Conservation (phyloP, 805 yeast genomes). For the Cyberlindnera maritima region DNA sequence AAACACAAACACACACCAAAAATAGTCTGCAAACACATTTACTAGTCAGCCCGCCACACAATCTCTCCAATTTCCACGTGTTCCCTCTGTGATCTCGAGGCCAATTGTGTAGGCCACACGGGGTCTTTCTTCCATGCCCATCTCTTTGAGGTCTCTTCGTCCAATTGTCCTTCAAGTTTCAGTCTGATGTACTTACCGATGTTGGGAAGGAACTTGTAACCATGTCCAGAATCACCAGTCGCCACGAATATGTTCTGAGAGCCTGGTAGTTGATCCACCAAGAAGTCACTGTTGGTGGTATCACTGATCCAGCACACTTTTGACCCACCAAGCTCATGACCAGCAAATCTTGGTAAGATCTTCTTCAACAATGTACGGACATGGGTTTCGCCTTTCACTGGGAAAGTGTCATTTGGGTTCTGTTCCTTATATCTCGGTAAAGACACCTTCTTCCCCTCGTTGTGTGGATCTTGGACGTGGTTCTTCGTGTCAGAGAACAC, state of each 20-base stretch:
- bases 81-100: conserved; percentile 15
- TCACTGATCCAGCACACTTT: conserved; percentile 43
- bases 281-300: conserved; percentile 38
- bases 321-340: conserved; percentile 31
- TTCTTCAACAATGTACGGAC: conserved; percentile 30
- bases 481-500: conserved; percentile 30
- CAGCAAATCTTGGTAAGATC: conserved; percentile 39
- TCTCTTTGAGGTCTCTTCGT: conserved; percentile 21
- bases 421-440: conserved; percentile 35
- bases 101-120: conserved; percentile 19
- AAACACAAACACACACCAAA: no score
- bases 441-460: conserved; percentile 22
- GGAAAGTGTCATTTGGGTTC: conserved; percentile 33
- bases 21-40: no score
- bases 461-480: conserved; percentile 21
- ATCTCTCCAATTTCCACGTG: conserved; percentile 19
- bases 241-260: conserved; percentile 36
- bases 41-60: conserved; percentile 22
- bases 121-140: conserved; percentile 34
- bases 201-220: conserved; percentile 43
- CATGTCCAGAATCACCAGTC: conserved; percentile 49
- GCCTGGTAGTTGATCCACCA: conserved; percentile 39
- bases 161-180: conserved; percentile 32
- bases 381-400: conserved; percentile 28
- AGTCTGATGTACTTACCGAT: conserved; percentile 41